Evolutionary conservation across 768 basidiomycete genomes (phyloP), one percentile per base, ranked within the genome.

Genomic region (Galerina marginata): DNA sequence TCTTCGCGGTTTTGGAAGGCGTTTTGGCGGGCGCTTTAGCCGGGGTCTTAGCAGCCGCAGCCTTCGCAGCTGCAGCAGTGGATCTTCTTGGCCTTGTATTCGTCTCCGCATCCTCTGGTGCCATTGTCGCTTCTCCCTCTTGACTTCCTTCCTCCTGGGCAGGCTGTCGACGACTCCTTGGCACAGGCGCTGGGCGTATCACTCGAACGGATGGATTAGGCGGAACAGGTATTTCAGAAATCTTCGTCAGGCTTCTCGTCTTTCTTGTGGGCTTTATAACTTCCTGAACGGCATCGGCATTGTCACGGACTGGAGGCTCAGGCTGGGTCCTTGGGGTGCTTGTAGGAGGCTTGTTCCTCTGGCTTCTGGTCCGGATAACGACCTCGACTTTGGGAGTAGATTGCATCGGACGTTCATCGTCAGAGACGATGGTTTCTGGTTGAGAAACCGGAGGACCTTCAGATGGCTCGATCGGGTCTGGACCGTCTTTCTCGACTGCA

Each of bases 401-500:
- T 45, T 63, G 49, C 36, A 44, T 47, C 5, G 56, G 57, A 38
- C 53, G 52, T 6, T 67, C 59, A 4, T 65, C 64, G 39, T 58
- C 60, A 23, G 61, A 68, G n/a, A 48, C 62, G 51, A 71, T 69
- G 14, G 64, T 58, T 42, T 71, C 69, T 3, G 48, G 56, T 37
- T 61, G 68, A 15, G 62, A 59, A 39, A 33, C 42, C 12, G 67
- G 52, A 50, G 63, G 60, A n/a, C 65, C 69, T 12, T 81, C 81
- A 0, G 76, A 73, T 29, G 75, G 72, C 60, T 83, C 79, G 54
- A 83, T 83, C 7, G 82, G 80, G 61, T 85, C 83, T 15, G 52
- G 46, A 23, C 42, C 54, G 23, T 47, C 23, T n/a, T 59, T 49
- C 23, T 63, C 54, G 0, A 42, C 40, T 20, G 12, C 42, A 16